Base-by-base conservation (phyloP, 2,329 filamentous ascomycete genomes). In the Fusarium neocosmosporiellum region DNA sequence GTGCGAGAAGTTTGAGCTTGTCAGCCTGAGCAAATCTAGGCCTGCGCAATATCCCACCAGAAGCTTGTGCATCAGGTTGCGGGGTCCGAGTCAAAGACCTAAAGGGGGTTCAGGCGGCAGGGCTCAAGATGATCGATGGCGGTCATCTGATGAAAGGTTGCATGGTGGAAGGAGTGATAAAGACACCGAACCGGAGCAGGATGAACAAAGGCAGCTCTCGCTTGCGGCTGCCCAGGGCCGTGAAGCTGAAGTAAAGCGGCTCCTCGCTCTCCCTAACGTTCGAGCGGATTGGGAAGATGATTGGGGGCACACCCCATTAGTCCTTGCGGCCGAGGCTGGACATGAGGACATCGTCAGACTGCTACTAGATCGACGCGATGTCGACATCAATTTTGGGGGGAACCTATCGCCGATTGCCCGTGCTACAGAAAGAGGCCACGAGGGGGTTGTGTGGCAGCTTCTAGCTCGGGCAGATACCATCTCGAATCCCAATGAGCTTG, bases 1-100 rank as follows among this genome's bases (percentile, higher is more conserved):
- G 27, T 54, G 36, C 31, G 33, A 43, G 10, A 0, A 34, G 13
- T 33, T 63, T 7, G 20, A 41, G 1, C n/a, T 50, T 9, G 5
- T 59, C 39, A 27, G 7, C 34, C 16, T 63, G 18, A 39, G 14
- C 2, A 59, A 41, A 34, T 59, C 54, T 5, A 39, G 20, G 3
- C 65, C 50, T 5, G 34, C 53, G 13, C 41, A 67, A 39, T 59
- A 41, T 24, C 50, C 31, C 1, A 67, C 39, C 13, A 58, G 65
- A n/a, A 67, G 27, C 10, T 3, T 67, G 14, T 67, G 59, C 14
- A 63, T 67, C 20, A 24, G 13, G 16, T 27, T 57, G 11, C 58
- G 31, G 1, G 16, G 53, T n/a, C 5, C 2, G 7, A 33, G 8
- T 2, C 13, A 37, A 11, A 1, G 33, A 7, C 5, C 8, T 4